Conservation (phyloP, 805 yeast species). For the Clavispora fructus region DNA sequence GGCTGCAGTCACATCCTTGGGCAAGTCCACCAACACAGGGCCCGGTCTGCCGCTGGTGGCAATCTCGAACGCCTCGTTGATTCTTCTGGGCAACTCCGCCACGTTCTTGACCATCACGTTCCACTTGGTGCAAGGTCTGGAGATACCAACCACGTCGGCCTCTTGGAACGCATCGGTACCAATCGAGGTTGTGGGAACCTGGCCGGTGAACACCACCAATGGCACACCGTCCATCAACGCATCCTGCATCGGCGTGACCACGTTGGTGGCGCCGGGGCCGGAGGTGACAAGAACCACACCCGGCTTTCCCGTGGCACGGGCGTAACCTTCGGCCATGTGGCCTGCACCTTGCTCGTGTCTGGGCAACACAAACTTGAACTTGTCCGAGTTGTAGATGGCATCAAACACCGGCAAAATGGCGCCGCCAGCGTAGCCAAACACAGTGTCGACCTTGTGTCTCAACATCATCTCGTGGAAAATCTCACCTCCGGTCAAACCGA, state of each 20-base stretch:
- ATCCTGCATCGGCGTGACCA: constrained; percentile 97
- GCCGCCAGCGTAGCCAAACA: constrained; percentile 98
- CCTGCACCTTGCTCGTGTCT: constrained; percentile 99
- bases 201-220: constrained; percentile 93
- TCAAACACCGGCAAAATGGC: constrained; percentile 97
- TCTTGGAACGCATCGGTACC: constrained; percentile 99
- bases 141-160: constrained; percentile 95
- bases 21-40: constrained; percentile 94
- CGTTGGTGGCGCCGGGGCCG: constrained; percentile 99
- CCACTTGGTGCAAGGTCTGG: constrained; percentile 98
- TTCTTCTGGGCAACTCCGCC: constrained; percentile 90
- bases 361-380: constrained; percentile 87
- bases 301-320: constrained; percentile 91
- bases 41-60: constrained; percentile 97
- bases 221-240: constrained; percentile 98
- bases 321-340: constrained; percentile 99
- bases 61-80: constrained; percentile 96
- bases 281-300: constrained; percentile 98
- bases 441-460: constrained; percentile 90
- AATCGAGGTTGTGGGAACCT: constrained; percentile 90
- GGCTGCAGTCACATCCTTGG: constrained; percentile 96
- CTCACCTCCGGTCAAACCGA: constrained; percentile 97
- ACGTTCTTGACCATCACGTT: constrained; percentile 96
- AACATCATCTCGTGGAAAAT: constrained; percentile 98
- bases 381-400: constrained; percentile 87